These are phyloP conservation scores for Pelargonium hybrid DNA, from an alignment of 441 rosid genomes.

Conservation along the genomic window DNA sequence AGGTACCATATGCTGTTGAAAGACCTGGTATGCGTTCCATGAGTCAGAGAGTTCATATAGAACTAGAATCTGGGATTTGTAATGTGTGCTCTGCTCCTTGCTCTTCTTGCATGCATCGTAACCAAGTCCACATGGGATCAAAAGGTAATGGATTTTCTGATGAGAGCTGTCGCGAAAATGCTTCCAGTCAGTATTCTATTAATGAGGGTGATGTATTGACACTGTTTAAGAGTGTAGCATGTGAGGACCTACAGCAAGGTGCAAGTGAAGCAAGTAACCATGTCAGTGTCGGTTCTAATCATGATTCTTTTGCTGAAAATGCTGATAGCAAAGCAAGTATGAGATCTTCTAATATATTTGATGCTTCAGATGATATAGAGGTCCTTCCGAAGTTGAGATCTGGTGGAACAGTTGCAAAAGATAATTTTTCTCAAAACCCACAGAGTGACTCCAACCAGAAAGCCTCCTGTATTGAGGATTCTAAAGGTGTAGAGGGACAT, in stretches of 20 bases:
- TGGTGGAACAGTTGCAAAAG: constrained; percentile 25
- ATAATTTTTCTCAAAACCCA: constrained; percentile 27
- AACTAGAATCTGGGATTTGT: constrained; percentile 69
- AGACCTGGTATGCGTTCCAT: constrained; percentile 37
- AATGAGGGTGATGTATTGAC: constrained; percentile 34
- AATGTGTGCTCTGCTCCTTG: constrained; percentile 75
- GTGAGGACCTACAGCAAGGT: constrained; percentile 31
- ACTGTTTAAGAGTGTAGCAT: constrained; percentile 23
- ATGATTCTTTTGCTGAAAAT: constrained; percentile 48
- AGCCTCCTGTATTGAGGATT: constrained; percentile 28
- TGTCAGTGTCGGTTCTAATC: constrained; percentile 37
- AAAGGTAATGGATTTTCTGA: constrained; percentile 51
- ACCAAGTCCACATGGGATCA: constrained; percentile 38
- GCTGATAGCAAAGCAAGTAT: constrained; percentile 44
- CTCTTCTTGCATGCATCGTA: constrained; percentile 79
- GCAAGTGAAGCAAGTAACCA: constrained; percentile 61
- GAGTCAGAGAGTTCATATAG: constrained; percentile 37
- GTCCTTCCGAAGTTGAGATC: constrained; percentile 25
- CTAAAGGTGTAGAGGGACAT: constrained; percentile 42
- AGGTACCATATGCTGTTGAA: constrained; percentile 34
- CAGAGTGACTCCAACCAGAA: constrained; percentile 22
- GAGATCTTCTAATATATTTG: constrained; percentile 35
- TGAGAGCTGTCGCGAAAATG: constrained; percentile 45
- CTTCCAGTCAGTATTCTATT: constrained; percentile 47
- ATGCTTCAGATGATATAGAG: constrained; percentile 32